Percentiles rank a stretch among this genome's conserved stretches.
Conservation (phyloP, 768 basidiomycete species). For the Panaeolus papilionaceus region DNA sequence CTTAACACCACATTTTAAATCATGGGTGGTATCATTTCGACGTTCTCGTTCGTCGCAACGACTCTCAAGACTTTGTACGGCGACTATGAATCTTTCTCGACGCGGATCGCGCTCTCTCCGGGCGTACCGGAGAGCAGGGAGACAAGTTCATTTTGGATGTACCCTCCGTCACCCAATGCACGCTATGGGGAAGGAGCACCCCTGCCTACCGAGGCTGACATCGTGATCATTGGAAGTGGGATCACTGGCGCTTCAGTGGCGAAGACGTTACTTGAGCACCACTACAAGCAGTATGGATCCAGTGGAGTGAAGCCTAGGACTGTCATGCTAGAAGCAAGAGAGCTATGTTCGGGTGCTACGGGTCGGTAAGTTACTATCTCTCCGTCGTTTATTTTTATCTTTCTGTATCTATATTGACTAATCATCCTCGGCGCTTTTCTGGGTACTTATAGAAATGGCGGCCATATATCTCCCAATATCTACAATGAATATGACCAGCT, state of each 20-base stretch:
- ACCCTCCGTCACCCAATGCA: conserved; percentile 56
- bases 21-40: conserved; percentile 32
- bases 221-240: conserved; percentile 80
- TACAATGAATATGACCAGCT: conserved; percentile 64
- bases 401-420: conserved; percentile 5
- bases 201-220: conserved; percentile 59
- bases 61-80: conserved; percentile 27
- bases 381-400: not conserved
- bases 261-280: conserved; percentile 53
- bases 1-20: not conserved
- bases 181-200: conserved; percentile 33
- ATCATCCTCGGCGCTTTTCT: conserved; percentile 16
- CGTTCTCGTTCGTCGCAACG: conserved; percentile 21
- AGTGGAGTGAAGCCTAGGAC: conserved; percentile 44
- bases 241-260: conserved; percentile 73
- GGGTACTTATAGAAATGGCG: conserved; percentile 60
- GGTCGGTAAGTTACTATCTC: conserved; percentile 55
- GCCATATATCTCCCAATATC: conserved; percentile 65
- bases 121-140: conserved; percentile 63
- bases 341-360: conserved; percentile 76
- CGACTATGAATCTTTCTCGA: conserved; percentile 31
- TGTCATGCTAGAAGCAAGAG: conserved; percentile 84
- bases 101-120: conserved; percentile 47
- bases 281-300: conserved; percentile 25
- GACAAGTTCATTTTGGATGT: conserved; percentile 68